A percentile compares a stretch with the other conserved stretches of the same genome.
Evolutionary conservation across 2,329 filamentous ascomycete species (phyloP).

Genomic region (Penicillium aurantiogriseum): DNA sequence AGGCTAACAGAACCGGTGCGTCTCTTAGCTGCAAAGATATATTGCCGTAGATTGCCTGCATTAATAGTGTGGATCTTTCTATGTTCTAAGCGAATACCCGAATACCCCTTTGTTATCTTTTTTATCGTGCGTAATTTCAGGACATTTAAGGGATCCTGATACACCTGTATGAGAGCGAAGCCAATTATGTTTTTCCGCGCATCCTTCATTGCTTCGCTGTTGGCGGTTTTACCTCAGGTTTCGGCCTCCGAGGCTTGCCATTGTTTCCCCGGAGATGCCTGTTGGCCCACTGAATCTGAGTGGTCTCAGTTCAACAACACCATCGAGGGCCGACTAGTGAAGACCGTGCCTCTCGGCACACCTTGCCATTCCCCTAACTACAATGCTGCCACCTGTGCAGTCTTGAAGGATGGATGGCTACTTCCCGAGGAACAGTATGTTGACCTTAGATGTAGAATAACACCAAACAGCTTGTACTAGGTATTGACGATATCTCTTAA

Average conservation of each 20-base stretch:
- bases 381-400: conserved; percentile 45
- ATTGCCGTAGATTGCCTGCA: neutral
- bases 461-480: neutral
- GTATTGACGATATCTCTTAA: neutral
- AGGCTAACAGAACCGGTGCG: neutral
- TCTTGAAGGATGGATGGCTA: conserved; percentile 46
- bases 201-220: neutral
- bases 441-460: neutral
- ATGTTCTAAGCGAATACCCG: neutral
- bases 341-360: conserved; percentile 53
- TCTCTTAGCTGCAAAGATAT: neutral
- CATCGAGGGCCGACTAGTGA: conserved; percentile 52
- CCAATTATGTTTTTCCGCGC: neutral
- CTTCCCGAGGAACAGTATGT: conserved; percentile 47
- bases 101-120: neutral
- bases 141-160: neutral
- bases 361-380: conserved; percentile 55
- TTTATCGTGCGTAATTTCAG: neutral
- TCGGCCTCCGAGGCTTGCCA: conserved; percentile 35
- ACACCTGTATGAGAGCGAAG: neutral
- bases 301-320: conserved; percentile 56
- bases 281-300: conserved; percentile 50
- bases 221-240: neutral
- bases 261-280: conserved; percentile 53
- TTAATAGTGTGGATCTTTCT: neutral